phyloP scores from a whole-genome alignment of 805 yeast genomes.

The Saccharomyces paradoxus region DNA sequence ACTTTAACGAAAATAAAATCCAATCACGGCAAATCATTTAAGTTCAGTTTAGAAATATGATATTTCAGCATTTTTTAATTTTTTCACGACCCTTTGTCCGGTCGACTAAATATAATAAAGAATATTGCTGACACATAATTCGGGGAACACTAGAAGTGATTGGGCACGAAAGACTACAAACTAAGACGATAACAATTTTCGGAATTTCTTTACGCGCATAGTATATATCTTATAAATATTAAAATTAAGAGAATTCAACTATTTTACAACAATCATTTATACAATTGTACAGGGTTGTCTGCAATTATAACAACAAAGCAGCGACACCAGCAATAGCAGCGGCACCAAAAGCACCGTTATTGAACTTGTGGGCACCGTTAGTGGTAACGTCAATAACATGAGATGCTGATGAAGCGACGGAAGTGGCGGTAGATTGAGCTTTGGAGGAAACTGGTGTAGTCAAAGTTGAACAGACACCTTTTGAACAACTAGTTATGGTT shows the following conservation, averaged over 20 bases:
- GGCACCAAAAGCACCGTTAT: not conserved
- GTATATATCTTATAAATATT: not conserved
- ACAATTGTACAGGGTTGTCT: not conserved
- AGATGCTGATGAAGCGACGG: not conserved
- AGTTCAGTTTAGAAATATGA: not conserved
- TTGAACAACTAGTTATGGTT: not conserved
- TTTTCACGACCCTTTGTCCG: no score
- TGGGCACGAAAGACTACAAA: not conserved
- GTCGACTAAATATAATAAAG: not conserved
- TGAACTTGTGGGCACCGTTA: not conserved
- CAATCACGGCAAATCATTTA: no score
- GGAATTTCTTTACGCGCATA: not conserved
- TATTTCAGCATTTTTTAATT: no score
- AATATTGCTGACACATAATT: no score
- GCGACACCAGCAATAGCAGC: not conserved
- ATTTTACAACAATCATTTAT: not conserved
- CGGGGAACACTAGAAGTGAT: not conserved
- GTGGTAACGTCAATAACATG: not conserved
- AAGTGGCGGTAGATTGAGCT: not conserved
- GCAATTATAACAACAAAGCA: not conserved
- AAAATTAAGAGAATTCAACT: not conserved
- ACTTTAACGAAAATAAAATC: no score
- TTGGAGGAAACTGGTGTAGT: not conserved
- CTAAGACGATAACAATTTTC: not conserved
- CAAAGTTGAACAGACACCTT: not conserved